Conservation (phyloP, 2,329 filamentous ascomycete genomes). For the Trichoderma harzianum region DNA sequence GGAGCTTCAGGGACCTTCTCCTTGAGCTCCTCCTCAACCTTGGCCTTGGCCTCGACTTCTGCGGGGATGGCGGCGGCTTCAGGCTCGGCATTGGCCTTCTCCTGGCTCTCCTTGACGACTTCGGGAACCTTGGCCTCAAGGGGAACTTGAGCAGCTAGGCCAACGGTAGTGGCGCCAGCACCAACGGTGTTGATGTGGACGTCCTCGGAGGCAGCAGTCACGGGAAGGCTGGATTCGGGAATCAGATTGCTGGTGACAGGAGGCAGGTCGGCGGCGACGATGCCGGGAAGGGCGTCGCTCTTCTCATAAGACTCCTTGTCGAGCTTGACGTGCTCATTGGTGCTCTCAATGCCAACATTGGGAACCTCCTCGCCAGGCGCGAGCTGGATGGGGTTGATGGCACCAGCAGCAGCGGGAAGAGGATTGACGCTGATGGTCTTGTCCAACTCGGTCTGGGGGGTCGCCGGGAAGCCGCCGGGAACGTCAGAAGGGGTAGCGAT, state of each 20-base stretch:
- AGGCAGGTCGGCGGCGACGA: slow-evolving; percentile 42
- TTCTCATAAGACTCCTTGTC: slow-evolving; percentile 87
- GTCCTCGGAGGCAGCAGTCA: slow-evolving; percentile 40
- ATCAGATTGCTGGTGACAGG: slow-evolving; percentile 63
- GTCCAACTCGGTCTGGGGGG: slow-evolving; percentile 54
- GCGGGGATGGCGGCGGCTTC: slow-evolving; percentile 64
- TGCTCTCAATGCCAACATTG: slow-evolving; percentile 64
- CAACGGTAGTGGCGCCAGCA: slow-evolving; percentile 62
- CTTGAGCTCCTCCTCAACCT: slow-evolving; percentile 68
- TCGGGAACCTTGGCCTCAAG: slow-evolving; percentile 49
- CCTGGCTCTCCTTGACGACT: slow-evolving; percentile 68
- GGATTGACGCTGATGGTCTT: slow-evolving; percentile 58
- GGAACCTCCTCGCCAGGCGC: slow-evolving; percentile 80
- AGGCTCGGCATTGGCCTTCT: slow-evolving; percentile 59
- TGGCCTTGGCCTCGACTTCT: slow-evolving; percentile 68
- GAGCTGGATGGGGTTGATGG: slow-evolving; percentile 76
- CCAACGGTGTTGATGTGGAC: slow-evolving; percentile 51
- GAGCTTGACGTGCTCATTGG: slow-evolving; percentile 68
- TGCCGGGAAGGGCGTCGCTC: slow-evolving; percentile 60
- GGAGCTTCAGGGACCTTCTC: slow-evolving; percentile 61
- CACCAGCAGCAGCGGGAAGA: slow-evolving; percentile 59
- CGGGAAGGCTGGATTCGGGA: slow-evolving; percentile 78
- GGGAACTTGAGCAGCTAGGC: slow-evolving; percentile 65
- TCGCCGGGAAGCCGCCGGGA: slow-evolving; percentile 59
- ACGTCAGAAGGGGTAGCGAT: slow-evolving; percentile 35